Evolutionary conservation across 352 stramenopile genomes (phyloP), one percentile per base, ranked within the genome.

Genomic region (Pythium dissotocum): DNA sequence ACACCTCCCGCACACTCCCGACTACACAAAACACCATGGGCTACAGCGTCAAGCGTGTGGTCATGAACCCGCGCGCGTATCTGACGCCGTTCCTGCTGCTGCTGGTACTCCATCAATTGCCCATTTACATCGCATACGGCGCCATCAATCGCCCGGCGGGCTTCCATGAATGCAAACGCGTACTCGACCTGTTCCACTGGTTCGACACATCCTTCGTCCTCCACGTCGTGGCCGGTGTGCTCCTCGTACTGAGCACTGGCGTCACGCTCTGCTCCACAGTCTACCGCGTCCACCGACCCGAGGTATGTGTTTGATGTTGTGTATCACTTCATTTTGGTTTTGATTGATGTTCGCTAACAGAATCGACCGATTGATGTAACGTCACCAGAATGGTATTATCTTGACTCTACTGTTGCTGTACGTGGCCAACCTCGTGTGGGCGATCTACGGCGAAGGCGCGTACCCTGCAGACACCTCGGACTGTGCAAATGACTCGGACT

Each of bases 1-100:
- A 49, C 26, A 32, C 58, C 9, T 64, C 58, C 44, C 14, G 26
- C 24, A 24, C 56, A 38, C 44, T 6, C 32, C 9, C 16, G 9
- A 14, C 13, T 60, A 32, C 32, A 14, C 30, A 16, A 30, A 9
- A 7, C 40, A 32, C 18, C 61, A 76, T 76, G 70, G 65, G 36
- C 38, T 42, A 72, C 55, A 83, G 67, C 59, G 56, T 92, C 30
- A 89, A 89, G 72, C 83, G 83, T 52, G 64, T 92, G 10, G 83
- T 92, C 66, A 80, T 93, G n/a, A 93, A 90, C 64, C 85, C 85
- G 61, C 82, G 83, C 67, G 82, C 85, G 54, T 93, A 93, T 69
- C 46, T 93, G 4, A 88, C 70, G 58, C 75, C 83, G 18, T 90
- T 91, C 69, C 32, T 76, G 8, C 24, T 87, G 6, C 77, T 87